Conservation (phyloP, 768 basidiomycete species). For the Boletus rex-veris region DNA sequence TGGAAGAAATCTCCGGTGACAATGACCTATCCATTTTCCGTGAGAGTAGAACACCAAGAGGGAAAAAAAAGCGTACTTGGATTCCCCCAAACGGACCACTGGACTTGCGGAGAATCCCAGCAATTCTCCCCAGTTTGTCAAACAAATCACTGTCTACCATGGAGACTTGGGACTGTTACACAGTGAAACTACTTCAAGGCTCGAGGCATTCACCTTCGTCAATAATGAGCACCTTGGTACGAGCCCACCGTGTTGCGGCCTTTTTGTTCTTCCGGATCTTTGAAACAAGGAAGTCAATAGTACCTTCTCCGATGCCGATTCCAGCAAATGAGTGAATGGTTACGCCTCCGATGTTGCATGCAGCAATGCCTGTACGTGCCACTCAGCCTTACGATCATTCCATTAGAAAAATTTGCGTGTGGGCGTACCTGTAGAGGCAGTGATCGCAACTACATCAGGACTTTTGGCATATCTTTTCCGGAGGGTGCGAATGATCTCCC, state of each 20-base stretch:
- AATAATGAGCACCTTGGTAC: slow-evolving; percentile 81
- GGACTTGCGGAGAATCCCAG: slow-evolving; percentile 56
- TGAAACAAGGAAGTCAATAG: slow-evolving; percentile 52
- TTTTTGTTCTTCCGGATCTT: slow-evolving; percentile 85
- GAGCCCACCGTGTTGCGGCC: slow-evolving; percentile 71
- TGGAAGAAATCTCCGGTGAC: slow-evolving; percentile 99
- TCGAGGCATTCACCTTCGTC: slow-evolving; percentile 57
- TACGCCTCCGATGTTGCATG: slow-evolving; percentile 94
- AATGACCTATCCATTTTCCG: slow-evolving; percentile 52
- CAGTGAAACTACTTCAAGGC: neutral
- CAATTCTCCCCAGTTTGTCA: slow-evolving; percentile 82
- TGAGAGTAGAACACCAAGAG: neutral
- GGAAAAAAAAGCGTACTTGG: slow-evolving; percentile 49
- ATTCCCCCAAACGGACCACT: slow-evolving; percentile 88
- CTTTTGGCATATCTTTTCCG: slow-evolving; percentile 49
- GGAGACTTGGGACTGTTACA: slow-evolving; percentile 58
- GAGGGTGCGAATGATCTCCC: slow-evolving; percentile 83
- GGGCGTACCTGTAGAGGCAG: slow-evolving; percentile 81
- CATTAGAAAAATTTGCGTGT: neutral
- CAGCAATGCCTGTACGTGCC: slow-evolving; percentile 69
- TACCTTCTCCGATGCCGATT: slow-evolving; percentile 77
- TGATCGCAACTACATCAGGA: slow-evolving; percentile 81
- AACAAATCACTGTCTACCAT: slow-evolving; percentile 96
- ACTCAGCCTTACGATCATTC: neutral
- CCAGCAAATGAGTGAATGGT: slow-evolving; percentile 97